Evolutionary conservation across 2,329 filamentous ascomycete genomes (phyloP), one percentile per base, ranked within the genome.

Genomic region (Fusarium caatingaense): DNA sequence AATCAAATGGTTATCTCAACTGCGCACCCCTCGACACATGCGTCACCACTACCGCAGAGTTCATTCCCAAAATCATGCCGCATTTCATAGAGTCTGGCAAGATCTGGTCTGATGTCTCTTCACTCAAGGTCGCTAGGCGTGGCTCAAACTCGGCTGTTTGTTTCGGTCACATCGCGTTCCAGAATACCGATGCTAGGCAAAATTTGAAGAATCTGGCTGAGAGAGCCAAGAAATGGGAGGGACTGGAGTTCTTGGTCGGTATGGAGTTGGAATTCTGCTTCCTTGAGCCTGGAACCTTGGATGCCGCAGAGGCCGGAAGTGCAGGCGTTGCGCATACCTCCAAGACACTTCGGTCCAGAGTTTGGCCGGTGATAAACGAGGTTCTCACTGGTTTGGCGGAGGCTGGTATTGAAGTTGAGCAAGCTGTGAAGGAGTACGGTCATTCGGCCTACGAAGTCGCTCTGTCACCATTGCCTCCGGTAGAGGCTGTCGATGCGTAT

Each of bases 251-350:
- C 1, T 20, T 49, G 5, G 37, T 64, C 2, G 61, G 61, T 2
- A 58, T 64, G n/a, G 61, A 64, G 11, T 11, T 64, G 21, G 61
- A 64, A 6, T 64, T 64, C 3, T 58, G 59, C 16, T 34, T 64
- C 7, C 30, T 64, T 13, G 4, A 18, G 1, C 61, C 61, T 5
- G 60, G 45, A 4, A 58, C 50, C 5, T 16, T 64, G 0, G 45
- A 64, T 3, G 18, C 44, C 0, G 60, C 61, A 13, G 25, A 58
- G 13, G 15, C 21, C 1, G 50, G 50, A 0, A 49, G 12, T 15
- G 20, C 50, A 2, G 61, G 61, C 2, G 47, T 58, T 4, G 30
- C 44, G 1, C 44, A 42, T 10, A 45, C 60, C 8, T 49, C 40
- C 3, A 27, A 41, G 0, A 23, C 30, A 4, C 44, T 64, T 3